A percentile compares a stretch with the other conserved stretches of the same genome.
Conservation (phyloP, 192 early-diverging fungal genomes). For the Chytriomyces confervae region DNA sequence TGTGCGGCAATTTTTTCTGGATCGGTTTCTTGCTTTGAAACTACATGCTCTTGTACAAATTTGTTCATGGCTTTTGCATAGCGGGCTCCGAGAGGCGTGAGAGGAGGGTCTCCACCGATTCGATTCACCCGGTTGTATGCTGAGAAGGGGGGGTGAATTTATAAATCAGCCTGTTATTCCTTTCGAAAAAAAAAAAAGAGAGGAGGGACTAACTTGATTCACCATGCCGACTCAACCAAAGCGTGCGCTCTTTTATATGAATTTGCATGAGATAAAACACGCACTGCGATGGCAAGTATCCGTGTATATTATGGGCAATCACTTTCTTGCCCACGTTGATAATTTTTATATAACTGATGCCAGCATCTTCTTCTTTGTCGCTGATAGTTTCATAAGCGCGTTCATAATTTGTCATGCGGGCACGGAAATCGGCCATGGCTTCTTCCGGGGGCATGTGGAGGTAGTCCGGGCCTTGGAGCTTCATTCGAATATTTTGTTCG, state of each 20-base stretch:
- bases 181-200: not conserved
- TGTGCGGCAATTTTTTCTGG: slow-evolving; percentile 20
- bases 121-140: slow-evolving; percentile 81
- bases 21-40: not conserved
- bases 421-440: slow-evolving; percentile 85
- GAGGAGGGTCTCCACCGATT: slow-evolving; percentile 87
- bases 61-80: slow-evolving; percentile 77
- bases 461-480: slow-evolving; percentile 95
- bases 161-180: not conserved
- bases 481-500: slow-evolving; percentile 85
- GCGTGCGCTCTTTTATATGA: slow-evolving; percentile 78
- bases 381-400: slow-evolving; percentile 85
- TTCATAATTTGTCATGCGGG: slow-evolving; percentile 90
- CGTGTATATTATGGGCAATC: slow-evolving; percentile 86
- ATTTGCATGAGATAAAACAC: slow-evolving; percentile 99
- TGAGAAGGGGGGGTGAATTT: slow-evolving; percentile 35
- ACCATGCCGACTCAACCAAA: slow-evolving; percentile 94
- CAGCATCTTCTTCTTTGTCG: slow-evolving; percentile 79
- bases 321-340: slow-evolving; percentile 96
- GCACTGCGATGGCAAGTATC: slow-evolving; percentile 90
- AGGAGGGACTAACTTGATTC: slow-evolving; percentile 58
- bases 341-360: slow-evolving; percentile 87
- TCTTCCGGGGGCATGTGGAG: slow-evolving; percentile 77
- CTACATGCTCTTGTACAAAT: slow-evolving; percentile 64
- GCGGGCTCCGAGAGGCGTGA: slow-evolving; percentile 72